These are phyloP conservation scores for Aspergillus cejpii DNA, from an alignment of 2,329 filamentous ascomycete genomes.

Conservation along the genomic window DNA sequence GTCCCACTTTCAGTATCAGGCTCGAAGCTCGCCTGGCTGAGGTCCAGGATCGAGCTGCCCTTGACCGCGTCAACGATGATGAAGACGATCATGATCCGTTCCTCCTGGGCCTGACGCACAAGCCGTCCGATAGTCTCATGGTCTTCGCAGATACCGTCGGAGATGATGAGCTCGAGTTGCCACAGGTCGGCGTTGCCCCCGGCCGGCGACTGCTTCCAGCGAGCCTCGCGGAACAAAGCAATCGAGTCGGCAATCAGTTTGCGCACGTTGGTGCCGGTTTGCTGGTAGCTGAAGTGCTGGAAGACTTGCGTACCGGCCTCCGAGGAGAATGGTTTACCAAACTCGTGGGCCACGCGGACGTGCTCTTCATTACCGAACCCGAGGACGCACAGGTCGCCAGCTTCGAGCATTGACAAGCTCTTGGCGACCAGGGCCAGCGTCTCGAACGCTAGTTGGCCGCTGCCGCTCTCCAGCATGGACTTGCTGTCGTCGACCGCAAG, in stretches of 20 bases:
- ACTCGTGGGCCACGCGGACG: conserved; percentile 78
- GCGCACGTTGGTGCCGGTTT: conserved; percentile 78
- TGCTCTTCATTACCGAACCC: conserved; percentile 69
- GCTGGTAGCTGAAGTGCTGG: conserved; percentile 75
- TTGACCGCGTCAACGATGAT: conserved; percentile 75
- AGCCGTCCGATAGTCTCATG: conserved; percentile 77
- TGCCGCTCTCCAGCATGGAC: conserved; percentile 79
- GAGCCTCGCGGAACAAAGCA: conserved; percentile 70
- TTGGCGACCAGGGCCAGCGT: conserved; percentile 87
- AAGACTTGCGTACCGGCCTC: conserved; percentile 79
- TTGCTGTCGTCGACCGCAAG: conserved; percentile 94
- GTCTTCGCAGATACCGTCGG: conserved; percentile 86
- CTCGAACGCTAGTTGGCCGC: conserved; percentile 78
- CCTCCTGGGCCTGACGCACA: conserved; percentile 80
- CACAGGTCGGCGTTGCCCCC: conserved; percentile 67
- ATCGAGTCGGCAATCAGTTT: conserved; percentile 71
- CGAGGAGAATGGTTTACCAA: conserved; percentile 71
- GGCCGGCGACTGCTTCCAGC: conserved; percentile 50
- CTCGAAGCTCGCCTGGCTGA: conserved; percentile 80
- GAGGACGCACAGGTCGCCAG: conserved; percentile 83
- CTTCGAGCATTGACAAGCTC: conserved; percentile 85
- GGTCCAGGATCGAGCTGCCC: conserved; percentile 63
- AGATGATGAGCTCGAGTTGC: conserved; percentile 91
- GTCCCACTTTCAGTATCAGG: conserved; percentile 53
- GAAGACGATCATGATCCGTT: conserved; percentile 96